These are phyloP conservation scores for Boletus speciosus DNA, from an alignment of 768 basidiomycete species.

Conservation along the genomic window DNA sequence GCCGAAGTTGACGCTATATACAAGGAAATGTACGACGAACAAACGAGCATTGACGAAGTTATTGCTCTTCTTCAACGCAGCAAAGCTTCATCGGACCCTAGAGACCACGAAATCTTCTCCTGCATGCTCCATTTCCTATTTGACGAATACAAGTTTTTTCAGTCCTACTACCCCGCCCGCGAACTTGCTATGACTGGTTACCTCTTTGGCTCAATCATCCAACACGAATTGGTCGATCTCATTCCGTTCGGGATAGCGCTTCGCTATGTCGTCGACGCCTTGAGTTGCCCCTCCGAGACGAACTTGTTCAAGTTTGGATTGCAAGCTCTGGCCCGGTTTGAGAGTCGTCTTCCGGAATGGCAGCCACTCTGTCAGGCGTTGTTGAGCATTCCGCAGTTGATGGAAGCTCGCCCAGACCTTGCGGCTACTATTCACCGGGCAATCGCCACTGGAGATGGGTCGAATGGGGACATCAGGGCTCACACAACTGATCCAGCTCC, in stretches of 20 bases:
- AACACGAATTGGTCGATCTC: slow-evolving; percentile 87
- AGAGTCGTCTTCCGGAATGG: slow-evolving; percentile 86
- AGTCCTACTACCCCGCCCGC: slow-evolving; percentile 89
- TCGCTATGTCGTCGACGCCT: slow-evolving; percentile 92
- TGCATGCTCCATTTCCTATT: slow-evolving; percentile 99
- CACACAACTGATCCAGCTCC: slow-evolving; percentile 43
- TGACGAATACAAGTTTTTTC: slow-evolving; percentile 99
- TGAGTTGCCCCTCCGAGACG: slow-evolving; percentile 85
- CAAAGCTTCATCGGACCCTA: slow-evolving; percentile 76
- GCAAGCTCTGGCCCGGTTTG: slow-evolving; percentile 85
- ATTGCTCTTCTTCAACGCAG: slow-evolving; percentile 81
- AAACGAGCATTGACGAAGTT: slow-evolving; percentile 92
- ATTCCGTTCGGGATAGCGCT: slow-evolving; percentile 95
- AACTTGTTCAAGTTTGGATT: slow-evolving; percentile 95
- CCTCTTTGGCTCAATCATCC: slow-evolving; percentile 94
- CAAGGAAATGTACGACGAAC: slow-evolving; percentile 97
- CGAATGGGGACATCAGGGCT: slow-evolving; percentile 38
- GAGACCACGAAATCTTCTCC: slow-evolving; percentile 96
- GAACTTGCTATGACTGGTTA: slow-evolving; percentile 95
- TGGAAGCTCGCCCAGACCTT: slow-evolving; percentile 82
- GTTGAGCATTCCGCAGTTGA: slow-evolving; percentile 80
- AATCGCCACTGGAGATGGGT: slow-evolving; percentile 49
- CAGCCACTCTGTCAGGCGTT: slow-evolving; percentile 88
- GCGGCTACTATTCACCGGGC: slow-evolving; percentile 67
- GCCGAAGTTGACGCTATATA: slow-evolving; percentile 93